Conservation (phyloP, 1,139 yeast genomes). For the Wickerhamomyces sp. region DNA sequence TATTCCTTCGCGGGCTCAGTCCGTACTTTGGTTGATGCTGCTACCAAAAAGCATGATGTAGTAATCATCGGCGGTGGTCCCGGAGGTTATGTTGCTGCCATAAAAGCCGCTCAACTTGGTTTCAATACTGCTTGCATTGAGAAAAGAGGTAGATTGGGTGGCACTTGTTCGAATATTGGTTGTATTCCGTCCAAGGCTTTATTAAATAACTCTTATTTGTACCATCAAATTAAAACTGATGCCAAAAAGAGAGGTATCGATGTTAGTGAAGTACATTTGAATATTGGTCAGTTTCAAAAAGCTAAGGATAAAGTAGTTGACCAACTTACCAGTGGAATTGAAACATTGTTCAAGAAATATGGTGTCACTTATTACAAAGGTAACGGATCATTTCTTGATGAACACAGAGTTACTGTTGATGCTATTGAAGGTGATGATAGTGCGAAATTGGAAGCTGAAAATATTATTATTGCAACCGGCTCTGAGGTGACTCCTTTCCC, state of each 20-base stretch:
- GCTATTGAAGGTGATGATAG: constrained; percentile 85
- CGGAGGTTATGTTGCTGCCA: constrained; percentile 98
- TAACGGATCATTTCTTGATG: constrained; percentile 81
- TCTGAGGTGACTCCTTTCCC: constrained; percentile 99
- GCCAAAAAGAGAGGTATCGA: constrained; percentile 87
- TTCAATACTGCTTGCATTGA: constrained; percentile 93
- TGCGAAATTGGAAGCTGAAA: constrained; percentile 66
- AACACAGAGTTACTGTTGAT: constrained; percentile 69
- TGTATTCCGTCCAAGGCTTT: constrained; percentile 98
- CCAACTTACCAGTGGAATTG: constrained; percentile 90
- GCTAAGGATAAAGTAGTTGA: constrained; percentile 90
- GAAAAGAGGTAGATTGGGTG: constrained; percentile 94
- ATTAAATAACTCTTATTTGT: constrained; percentile 89
- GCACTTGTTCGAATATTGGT: constrained; percentile 97
- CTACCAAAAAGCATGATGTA: constrained; percentile 60
- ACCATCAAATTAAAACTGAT: constrained; percentile 85
- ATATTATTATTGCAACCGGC: constrained; percentile 95
- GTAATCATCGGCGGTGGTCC: constrained; percentile 99
- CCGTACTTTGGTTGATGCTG: constrained; percentile 12
- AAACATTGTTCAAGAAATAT: constrained; percentile 91
- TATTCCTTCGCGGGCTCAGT: too few species aligned
- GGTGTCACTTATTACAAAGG: constrained; percentile 95
- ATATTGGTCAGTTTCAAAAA: constrained; percentile 77
- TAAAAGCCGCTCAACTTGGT: constrained; percentile 96
- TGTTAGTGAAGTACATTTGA: constrained; percentile 69